Evolutionary conservation across 2,329 filamentous ascomycete genomes (phyloP), one percentile per base, ranked within the genome.

Genomic region (Colletotrichum sp.): DNA sequence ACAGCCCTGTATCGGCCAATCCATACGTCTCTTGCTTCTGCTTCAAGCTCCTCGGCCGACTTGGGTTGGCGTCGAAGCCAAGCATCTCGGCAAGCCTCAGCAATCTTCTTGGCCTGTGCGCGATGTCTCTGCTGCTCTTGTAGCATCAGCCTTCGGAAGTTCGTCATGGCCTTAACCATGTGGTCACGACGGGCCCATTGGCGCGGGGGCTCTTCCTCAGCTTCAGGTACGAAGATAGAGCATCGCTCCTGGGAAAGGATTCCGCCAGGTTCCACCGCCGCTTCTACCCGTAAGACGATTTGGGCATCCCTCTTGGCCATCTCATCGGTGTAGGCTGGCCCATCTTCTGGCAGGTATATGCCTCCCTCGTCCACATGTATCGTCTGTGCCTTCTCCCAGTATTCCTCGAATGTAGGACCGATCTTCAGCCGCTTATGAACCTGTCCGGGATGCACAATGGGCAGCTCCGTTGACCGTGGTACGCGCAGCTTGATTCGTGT

Each of bases 151-250:
- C 93, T 94, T 64, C 95, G 92, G 80, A 99, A 96, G 79, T 96
- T 94, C 15, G 93, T 82, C 75, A 94, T 93, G 77, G 98, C 96
- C 63, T 93, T 93, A 62, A 94, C 89, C 69, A 99, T 89, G 82
- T 99, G 95, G 81, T 99, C 96, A 81, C 92, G 91, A 79, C 98
- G 96, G n/a, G 94, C 93, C 88, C 95, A 99, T 81, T 97, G 95
- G 69, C 91, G 90, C 0, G 92, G 91, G 1, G 95, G 95, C 80
- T 98, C 94, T 72, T 95, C 93, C 76, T 87, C 87, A 15, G 92
- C 88, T 78, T 97, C 95, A 0, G 95, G 94, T 22, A 93, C 89
- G 79, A 95, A 97, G 29, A 93, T 86, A 4, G 93, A 93, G 82
- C 95, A 96, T 76, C 90, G 89, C 76, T 92, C 92, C 70, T 89